Evolutionary conservation across 768 basidiomycete species (phyloP).

Genomic region (Amanita phalloides): DNA sequence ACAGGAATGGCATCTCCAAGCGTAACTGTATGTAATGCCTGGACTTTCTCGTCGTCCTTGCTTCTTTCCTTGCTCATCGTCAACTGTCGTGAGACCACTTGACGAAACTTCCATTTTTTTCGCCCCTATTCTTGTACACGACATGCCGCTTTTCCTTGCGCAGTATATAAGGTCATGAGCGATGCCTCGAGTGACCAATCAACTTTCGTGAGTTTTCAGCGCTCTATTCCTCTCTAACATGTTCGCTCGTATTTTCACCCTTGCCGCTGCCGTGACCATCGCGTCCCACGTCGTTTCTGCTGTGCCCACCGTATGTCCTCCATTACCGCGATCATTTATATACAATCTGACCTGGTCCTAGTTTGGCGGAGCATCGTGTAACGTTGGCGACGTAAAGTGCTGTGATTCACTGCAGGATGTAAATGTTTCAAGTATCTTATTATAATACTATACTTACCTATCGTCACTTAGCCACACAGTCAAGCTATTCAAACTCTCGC

Average conservation of each 20-base stretch:
- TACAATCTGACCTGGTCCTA: not conserved
- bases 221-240: conserved; percentile 1
- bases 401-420: conserved; percentile 12
- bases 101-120: not conserved
- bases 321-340: too few species aligned
- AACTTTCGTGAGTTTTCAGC: not conserved
- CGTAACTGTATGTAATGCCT: conserved; percentile 1
- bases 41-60: not conserved
- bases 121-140: not conserved
- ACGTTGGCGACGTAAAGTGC: conserved; percentile 15
- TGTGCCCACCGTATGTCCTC: not conserved
- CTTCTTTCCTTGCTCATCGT: conserved; percentile 2
- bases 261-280: conserved; percentile 8
- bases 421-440: not conserved
- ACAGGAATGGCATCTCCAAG: not conserved
- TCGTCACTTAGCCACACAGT: not conserved
- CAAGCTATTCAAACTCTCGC: not conserved
- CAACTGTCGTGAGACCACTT: not conserved
- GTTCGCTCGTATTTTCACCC: conserved; percentile 9
- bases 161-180: not conserved
- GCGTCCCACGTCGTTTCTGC: conserved; percentile 16
- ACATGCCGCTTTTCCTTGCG: not conserved
- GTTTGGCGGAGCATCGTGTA: conserved; percentile 12
- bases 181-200: not conserved
- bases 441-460: not conserved